Percentiles rank a stretch among this genome's conserved stretches.
Evolutionary conservation across 306 rosid species (phyloP).

Genomic region (Fagus sylvatica): DNA sequence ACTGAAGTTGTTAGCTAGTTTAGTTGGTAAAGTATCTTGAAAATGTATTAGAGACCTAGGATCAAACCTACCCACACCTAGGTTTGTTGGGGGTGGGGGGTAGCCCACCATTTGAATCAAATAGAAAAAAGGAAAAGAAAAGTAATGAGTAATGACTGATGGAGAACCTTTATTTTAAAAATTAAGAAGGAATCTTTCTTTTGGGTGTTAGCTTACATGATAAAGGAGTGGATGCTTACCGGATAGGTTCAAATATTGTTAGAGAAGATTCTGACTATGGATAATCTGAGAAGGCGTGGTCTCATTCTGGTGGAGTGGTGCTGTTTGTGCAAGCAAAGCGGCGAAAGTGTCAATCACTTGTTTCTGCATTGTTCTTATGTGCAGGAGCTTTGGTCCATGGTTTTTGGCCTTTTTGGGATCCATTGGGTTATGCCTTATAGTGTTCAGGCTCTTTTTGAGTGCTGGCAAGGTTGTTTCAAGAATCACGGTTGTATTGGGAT

Average conservation of each 20-base stretch:
- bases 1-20: neutral
- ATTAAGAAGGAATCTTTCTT: neutral
- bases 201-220: neutral
- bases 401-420: too few species aligned
- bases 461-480: too few species aligned
- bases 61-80: neutral
- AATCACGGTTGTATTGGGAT: too few species aligned
- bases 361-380: too few species aligned
- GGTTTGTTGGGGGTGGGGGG: neutral
- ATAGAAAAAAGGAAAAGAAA: neutral
- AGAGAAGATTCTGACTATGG: too few species aligned
- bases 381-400: too few species aligned
- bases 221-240: neutral
- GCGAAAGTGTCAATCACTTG: too few species aligned
- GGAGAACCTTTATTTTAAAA: neutral
- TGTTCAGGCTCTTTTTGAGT: too few species aligned
- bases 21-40: neutral
- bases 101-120: neutral
- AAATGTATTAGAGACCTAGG: neutral
- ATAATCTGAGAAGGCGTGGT: too few species aligned
- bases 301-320: too few species aligned
- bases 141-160: neutral
- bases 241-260: neutral
- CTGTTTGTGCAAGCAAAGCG: too few species aligned
- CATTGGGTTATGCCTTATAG: too few species aligned